These are phyloP conservation scores for Penicillium canariense DNA, from an alignment of 495 filamentous ascomycete genomes.

Conservation along the genomic window DNA sequence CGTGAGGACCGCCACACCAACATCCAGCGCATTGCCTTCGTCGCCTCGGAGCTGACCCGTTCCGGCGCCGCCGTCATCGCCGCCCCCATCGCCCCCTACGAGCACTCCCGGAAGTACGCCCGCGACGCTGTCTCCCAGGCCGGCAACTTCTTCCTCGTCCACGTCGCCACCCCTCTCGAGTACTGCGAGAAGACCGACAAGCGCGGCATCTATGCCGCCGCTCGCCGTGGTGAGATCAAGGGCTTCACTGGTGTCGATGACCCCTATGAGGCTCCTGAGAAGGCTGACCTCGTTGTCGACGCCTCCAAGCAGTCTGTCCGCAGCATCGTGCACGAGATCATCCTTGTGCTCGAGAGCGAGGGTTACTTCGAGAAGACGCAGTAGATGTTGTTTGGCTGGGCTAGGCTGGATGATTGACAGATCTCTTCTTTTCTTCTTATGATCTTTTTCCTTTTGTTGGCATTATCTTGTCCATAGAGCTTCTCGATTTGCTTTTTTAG, in stretches of 20 bases:
- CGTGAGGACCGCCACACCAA: constrained; percentile 91
- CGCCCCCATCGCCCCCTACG: constrained; percentile 95
- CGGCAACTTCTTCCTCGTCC: constrained; percentile 89
- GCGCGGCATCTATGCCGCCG: constrained; percentile 82
- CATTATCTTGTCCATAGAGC: constrained; percentile 19
- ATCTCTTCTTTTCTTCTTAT: constrained; percentile 8
- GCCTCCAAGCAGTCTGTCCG: constrained; percentile 80
- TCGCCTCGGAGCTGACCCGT: constrained; percentile 89
- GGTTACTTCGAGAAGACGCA: constrained; percentile 61
- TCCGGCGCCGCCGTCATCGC: constrained; percentile 94
- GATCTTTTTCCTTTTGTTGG: constrained; percentile 17
- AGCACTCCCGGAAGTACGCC: constrained; percentile 68
- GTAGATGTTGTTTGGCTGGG: neutral
- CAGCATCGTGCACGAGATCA: constrained; percentile 94
- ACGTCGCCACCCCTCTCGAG: constrained; percentile 90
- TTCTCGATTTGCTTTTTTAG: constrained; percentile 21
- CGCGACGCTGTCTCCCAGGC: constrained; percentile 80
- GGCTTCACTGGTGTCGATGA: constrained; percentile 98
- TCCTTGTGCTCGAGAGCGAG: constrained; percentile 84
- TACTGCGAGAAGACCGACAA: constrained; percentile 94
- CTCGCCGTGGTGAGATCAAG: constrained; percentile 89
- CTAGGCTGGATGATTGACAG: constrained; percentile 5
- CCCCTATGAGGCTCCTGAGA: constrained; percentile 83
- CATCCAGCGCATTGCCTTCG: constrained; percentile 94
- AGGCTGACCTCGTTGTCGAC: constrained; percentile 84